These are phyloP conservation scores for Mimosa pudica DNA, from an alignment of 306 rosid species.

Conservation along the genomic window DNA sequence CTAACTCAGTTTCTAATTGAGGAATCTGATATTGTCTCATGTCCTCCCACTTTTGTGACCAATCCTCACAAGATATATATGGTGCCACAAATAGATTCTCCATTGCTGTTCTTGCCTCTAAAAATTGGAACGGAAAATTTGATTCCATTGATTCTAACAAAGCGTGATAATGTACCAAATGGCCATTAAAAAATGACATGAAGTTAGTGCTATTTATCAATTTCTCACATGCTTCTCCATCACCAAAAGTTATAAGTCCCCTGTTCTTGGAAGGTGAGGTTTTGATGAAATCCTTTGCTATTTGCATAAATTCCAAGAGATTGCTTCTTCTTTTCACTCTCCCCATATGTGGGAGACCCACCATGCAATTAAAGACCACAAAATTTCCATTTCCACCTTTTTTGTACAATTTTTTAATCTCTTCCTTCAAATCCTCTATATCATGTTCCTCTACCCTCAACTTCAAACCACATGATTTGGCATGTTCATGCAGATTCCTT, in stretches of 20 bases:
- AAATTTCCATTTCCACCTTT: conserved; percentile 42
- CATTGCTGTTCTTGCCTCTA: conserved; percentile 59
- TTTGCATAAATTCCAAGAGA: conserved; percentile 45
- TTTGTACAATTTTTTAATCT: conserved; percentile 45
- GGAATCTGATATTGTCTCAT: conserved; percentile 27
- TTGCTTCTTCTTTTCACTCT: conserved; percentile 42
- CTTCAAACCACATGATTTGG: conserved; percentile 46
- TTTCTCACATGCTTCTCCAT: conserved; percentile 49
- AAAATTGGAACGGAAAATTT: conserved; percentile 39
- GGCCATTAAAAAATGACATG: conserved; percentile 51
- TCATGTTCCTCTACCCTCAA: conserved; percentile 52
- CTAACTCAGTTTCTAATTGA: conserved; percentile 30
- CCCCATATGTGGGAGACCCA: conserved; percentile 56
- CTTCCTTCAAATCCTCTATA: conserved; percentile 48
- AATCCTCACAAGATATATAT: conserved; percentile 44
- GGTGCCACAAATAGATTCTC: conserved; percentile 61
- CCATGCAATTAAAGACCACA: conserved; percentile 60
- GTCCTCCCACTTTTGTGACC: conserved; percentile 52
- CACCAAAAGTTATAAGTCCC: conserved; percentile 55
- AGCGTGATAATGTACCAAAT: conserved; percentile 52
- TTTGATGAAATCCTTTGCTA: conserved; percentile 52
- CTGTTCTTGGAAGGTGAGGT: conserved; percentile 13
- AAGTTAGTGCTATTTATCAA: conserved; percentile 44
- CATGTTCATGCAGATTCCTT: conserved; percentile 48
- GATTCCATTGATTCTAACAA: conserved; percentile 56